These are phyloP conservation scores for Entomophthora muscae DNA, from an alignment of 371 early-diverging fungal species.

Conservation along the genomic window DNA sequence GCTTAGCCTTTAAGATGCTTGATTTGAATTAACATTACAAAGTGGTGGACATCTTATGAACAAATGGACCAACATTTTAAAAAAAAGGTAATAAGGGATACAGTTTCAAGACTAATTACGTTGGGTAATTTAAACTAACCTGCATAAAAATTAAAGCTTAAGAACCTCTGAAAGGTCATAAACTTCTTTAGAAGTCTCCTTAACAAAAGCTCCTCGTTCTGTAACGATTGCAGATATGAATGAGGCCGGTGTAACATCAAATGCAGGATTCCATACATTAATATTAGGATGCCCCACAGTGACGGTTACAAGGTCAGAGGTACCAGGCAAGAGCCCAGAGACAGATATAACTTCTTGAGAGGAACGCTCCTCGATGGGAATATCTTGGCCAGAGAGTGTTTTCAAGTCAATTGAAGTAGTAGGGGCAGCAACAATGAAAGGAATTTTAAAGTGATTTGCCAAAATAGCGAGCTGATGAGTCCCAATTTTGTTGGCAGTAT, in stretches of 20 bases:
- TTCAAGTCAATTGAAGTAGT: constrained; percentile 75
- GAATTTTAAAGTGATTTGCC: constrained; percentile 62
- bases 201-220: constrained; percentile 67
- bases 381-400: constrained; percentile 44
- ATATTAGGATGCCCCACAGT: constrained; percentile 70
- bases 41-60: too few species aligned
- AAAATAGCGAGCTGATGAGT: constrained; percentile 89
- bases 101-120: too few species aligned
- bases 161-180: background rate
- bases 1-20: too few species aligned
- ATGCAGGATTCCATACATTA: constrained; percentile 89
- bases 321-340: constrained; percentile 31
- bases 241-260: constrained; percentile 81
- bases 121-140: background rate
- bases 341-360: constrained; percentile 56
- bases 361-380: constrained; percentile 76
- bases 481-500: constrained; percentile 97
- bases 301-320: constrained; percentile 27
- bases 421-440: constrained; percentile 91
- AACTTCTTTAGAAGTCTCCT: constrained; percentile 14
- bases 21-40: too few species aligned
- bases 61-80: too few species aligned
- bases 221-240: constrained; percentile 88
- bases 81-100: too few species aligned
- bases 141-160: background rate